Percentiles rank a stretch among this genome's conserved stretches.
Conservation (phyloP, 306 rosid genomes). For the Geum urbanum region DNA sequence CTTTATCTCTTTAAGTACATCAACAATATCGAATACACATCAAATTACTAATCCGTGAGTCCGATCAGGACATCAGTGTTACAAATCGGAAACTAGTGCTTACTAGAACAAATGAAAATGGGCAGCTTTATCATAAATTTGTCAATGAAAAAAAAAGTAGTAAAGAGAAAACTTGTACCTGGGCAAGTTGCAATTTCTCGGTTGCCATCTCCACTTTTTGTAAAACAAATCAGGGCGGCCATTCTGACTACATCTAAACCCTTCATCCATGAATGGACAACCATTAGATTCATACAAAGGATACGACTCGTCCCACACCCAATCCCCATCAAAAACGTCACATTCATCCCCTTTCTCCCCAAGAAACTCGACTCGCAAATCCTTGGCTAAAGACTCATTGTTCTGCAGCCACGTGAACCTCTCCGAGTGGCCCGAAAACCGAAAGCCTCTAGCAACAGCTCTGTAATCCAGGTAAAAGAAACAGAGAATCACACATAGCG, state of each 20-base stretch:
- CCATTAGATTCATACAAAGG: slow-evolving; percentile 65
- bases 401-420: slow-evolving; percentile 52
- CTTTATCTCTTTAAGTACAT: too few relatives aligned
- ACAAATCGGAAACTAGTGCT: too few relatives aligned
- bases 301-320: slow-evolving; percentile 88
- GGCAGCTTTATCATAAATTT: too few relatives aligned
- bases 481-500: slow-evolving; percentile 41
- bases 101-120: too few relatives aligned
- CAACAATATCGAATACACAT: too few relatives aligned
- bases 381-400: slow-evolving; percentile 22
- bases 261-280: slow-evolving; percentile 65
- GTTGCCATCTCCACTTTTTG: slow-evolving; percentile 97
- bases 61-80: too few relatives aligned
- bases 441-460: slow-evolving; percentile 35
- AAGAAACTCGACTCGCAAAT: slow-evolving; percentile 53
- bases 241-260: slow-evolving; percentile 83
- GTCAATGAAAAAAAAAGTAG: background rate
- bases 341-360: slow-evolving; percentile 44
- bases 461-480: slow-evolving; percentile 57
- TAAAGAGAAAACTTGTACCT: slow-evolving; percentile 36
- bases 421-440: slow-evolving; percentile 41
- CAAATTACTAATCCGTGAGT: too few relatives aligned
- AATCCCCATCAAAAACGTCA: slow-evolving; percentile 72
- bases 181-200: slow-evolving; percentile 72
- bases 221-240: slow-evolving; percentile 85